phyloP scores from a whole-genome alignment of 1,139 yeast genomes.

The Suzukiozyma palmioleophila region DNA sequence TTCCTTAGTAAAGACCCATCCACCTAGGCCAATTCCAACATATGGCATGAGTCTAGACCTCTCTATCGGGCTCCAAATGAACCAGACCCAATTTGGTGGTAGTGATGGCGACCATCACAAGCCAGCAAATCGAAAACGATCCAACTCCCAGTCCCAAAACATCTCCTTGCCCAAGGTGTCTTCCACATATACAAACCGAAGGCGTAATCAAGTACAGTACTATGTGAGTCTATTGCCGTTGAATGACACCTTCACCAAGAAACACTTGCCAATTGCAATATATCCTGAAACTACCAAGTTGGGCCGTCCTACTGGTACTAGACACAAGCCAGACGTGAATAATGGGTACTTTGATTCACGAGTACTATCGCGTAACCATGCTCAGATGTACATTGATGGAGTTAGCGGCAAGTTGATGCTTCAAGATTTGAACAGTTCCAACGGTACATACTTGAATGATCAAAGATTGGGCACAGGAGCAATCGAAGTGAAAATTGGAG shows the following conservation, averaged over 20 bases:
- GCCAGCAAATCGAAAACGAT: slow-evolving; percentile 20
- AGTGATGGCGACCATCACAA: slow-evolving; percentile 7
- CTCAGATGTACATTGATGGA: slow-evolving; percentile 78
- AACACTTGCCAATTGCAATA: slow-evolving; percentile 73
- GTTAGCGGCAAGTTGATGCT: slow-evolving; percentile 65
- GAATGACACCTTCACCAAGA: slow-evolving; percentile 78
- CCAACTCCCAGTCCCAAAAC: slow-evolving; percentile 39
- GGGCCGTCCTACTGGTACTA: slow-evolving; percentile 82
- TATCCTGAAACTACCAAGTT: slow-evolving; percentile 80
- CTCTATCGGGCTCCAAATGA: slow-evolving; percentile 1
- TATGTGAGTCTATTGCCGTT: slow-evolving; percentile 69
- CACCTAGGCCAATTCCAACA: slow-evolving; percentile 1
- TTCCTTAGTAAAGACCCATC: background rate
- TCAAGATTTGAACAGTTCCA: slow-evolving; percentile 83
- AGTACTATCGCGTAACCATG: slow-evolving; percentile 90
- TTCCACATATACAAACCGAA: slow-evolving; percentile 8
- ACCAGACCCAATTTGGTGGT: background rate
- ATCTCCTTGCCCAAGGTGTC: slow-evolving; percentile 10
- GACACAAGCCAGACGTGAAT: slow-evolving; percentile 66
- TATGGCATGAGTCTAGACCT: slow-evolving; percentile 1
- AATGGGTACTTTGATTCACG: slow-evolving; percentile 95
- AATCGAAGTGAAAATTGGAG: slow-evolving; percentile 65
- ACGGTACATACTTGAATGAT: slow-evolving; percentile 90
- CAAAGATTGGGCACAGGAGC: slow-evolving; percentile 63
- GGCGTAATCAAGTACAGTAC: slow-evolving; percentile 34